Conservation (phyloP, 2,329 filamentous ascomycete genomes). For the Colletotrichum sp. region DNA sequence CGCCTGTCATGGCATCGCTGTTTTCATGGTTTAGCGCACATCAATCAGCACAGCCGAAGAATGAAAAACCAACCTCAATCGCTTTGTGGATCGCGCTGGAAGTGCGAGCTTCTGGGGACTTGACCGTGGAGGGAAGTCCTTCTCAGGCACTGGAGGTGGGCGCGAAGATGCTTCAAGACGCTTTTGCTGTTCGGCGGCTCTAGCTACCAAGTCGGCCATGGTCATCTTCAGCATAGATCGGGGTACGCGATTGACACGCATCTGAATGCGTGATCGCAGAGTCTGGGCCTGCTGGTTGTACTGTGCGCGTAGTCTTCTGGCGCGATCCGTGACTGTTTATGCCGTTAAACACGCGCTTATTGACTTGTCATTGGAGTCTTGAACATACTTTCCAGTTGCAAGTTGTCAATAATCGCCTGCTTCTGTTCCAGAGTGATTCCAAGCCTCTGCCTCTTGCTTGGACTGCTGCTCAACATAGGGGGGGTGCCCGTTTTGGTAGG, state of each 20-base stretch:
- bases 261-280: constrained; percentile 84
- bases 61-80: constrained; percentile 49
- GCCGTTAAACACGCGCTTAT: constrained; percentile 19
- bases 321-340: constrained; percentile 79
- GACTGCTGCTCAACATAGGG: constrained; percentile 56
- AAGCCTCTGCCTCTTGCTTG: constrained; percentile 65
- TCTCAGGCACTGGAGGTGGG: constrained; percentile 55
- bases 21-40: constrained; percentile 25
- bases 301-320: constrained; percentile 85
- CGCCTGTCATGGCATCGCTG: constrained; percentile 68
- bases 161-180: constrained; percentile 30
- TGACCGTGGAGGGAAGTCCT: constrained; percentile 45
- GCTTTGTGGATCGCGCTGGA: constrained; percentile 44
- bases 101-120: constrained; percentile 39
- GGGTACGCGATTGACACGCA: constrained; percentile 92
- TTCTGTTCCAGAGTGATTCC: constrained; percentile 76
- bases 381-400: constrained; percentile 82
- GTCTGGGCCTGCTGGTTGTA: constrained; percentile 89
- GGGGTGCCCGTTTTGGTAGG: constrained; percentile 39
- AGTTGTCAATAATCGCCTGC: constrained; percentile 85
- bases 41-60: background rate
- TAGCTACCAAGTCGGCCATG: constrained; percentile 78
- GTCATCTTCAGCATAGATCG: constrained; percentile 77
- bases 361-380: background rate
- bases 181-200: constrained; percentile 50